Evolutionary conservation across 176 grass and related monocot genomes (phyloP).

Genomic region (Bolboschoenus planiculmis): DNA sequence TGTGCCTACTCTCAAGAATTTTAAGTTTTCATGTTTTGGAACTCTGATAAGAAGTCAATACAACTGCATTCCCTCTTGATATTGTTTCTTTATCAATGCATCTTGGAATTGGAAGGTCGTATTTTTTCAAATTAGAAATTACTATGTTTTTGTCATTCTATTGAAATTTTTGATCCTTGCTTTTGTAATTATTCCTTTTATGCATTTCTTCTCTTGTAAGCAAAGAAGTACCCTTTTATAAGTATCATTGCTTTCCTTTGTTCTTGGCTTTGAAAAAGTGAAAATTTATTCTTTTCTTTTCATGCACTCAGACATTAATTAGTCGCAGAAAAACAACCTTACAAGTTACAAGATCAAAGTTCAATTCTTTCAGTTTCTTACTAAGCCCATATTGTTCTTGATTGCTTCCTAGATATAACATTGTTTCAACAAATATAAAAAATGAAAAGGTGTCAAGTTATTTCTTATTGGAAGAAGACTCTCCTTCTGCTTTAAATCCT

Average conservation of each 20-base stretch:
- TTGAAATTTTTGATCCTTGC: background rate
- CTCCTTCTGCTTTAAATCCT: background rate
- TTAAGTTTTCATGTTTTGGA: background rate
- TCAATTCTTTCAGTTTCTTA: background rate
- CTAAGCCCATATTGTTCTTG: background rate
- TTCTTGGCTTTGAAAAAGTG: background rate
- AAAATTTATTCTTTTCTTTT: slow-evolving; percentile 1
- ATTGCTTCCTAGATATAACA: background rate
- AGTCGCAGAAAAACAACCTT: background rate
- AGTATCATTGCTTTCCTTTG: background rate
- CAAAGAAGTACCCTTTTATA: background rate
- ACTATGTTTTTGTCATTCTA: background rate
- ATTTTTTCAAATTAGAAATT: background rate
- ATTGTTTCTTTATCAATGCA: background rate
- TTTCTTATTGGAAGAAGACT: background rate
- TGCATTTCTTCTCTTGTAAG: slow-evolving; percentile 5
- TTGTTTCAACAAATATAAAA: background rate
- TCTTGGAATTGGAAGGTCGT: background rate
- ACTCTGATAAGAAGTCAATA: background rate
- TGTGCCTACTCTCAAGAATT: background rate
- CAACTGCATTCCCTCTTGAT: too few species aligned
- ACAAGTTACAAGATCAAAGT: background rate
- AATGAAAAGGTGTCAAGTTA: background rate
- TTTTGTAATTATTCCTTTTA: background rate
- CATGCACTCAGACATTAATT: background rate